Conservation (phyloP, 768 basidiomycete species). For the Atractiella rhizophila region DNA sequence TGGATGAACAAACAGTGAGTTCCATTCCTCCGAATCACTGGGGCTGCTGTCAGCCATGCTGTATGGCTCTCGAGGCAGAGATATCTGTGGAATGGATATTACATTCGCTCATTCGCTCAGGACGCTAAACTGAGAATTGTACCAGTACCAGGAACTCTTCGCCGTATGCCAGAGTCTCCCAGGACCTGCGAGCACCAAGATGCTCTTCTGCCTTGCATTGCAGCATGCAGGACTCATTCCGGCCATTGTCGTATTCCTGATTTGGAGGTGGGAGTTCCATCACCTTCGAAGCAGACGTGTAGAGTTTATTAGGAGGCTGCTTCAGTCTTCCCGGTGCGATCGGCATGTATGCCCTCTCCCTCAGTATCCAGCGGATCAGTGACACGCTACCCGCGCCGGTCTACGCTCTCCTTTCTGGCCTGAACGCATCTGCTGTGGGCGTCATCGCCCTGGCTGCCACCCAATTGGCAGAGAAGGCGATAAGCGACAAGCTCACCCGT, state of each 20-base stretch:
- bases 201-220: conserved; percentile 1
- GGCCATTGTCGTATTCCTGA: conserved; percentile 1
- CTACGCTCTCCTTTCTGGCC: conserved; percentile 30
- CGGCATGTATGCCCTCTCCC: conserved; percentile 28
- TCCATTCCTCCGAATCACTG: too few species aligned
- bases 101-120: too few species aligned
- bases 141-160: conserved; percentile 25
- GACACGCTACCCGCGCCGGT: conserved; percentile 27
- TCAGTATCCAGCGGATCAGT: conserved; percentile 27
- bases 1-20: conserved; percentile 3
- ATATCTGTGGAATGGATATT: too few species aligned
- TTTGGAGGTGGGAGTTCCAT: conserved; percentile 4
- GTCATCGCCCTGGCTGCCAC: conserved; percentile 31
- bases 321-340: conserved; percentile 26
- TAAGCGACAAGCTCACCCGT: conserved; percentile 28
- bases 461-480: conserved; percentile 27
- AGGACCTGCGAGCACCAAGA: conserved; percentile 23
- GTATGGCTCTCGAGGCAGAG: too few species aligned
- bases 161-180: conserved; percentile 29
- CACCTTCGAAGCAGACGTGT: neutral
- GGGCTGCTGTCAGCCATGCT: too few species aligned
- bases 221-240: neutral
- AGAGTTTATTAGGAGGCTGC: neutral
- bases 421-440: conserved; percentile 34
- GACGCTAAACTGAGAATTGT: too few species aligned